Evolutionary conservation across 2,329 filamentous ascomycete genomes (phyloP).

Genomic region (Fonsecaea pedrosoi): DNA sequence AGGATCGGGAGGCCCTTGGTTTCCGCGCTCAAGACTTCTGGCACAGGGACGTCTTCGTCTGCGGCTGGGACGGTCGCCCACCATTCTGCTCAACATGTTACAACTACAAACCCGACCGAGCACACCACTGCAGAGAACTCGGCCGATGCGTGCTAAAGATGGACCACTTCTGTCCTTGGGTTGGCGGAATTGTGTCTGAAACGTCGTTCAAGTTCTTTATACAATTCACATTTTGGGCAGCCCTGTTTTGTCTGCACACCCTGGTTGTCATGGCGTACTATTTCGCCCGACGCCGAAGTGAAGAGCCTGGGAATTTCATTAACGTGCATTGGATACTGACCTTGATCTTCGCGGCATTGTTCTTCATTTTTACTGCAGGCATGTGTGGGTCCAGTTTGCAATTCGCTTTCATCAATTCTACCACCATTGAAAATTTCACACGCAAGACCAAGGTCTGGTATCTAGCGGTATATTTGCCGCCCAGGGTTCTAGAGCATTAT

Average conservation of each 20-base stretch:
- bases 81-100: constrained; percentile 84
- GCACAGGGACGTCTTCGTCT: constrained; percentile 79
- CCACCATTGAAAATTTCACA: constrained; percentile 80
- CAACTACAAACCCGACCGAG: constrained; percentile 86
- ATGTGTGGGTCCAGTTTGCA: constrained; percentile 78
- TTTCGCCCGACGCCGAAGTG: constrained; percentile 60
- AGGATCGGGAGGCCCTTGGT: constrained; percentile 39
- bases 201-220: constrained; percentile 89
- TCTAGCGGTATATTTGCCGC: constrained; percentile 75
- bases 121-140: constrained; percentile 84
- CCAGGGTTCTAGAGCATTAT: constrained; percentile 45
- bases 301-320: constrained; percentile 39
- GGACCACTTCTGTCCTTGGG: constrained; percentile 96
- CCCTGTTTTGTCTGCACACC: constrained; percentile 69
- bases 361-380: constrained; percentile 77
- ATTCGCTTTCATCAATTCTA: constrained; percentile 75
- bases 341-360: constrained; percentile 72
- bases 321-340: constrained; percentile 71
- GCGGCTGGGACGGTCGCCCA: constrained; percentile 81
- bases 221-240: constrained; percentile 80
- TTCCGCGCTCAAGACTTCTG: constrained; percentile 43
- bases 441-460: constrained; percentile 68
- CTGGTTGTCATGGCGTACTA: constrained; percentile 71
- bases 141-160: constrained; percentile 84
- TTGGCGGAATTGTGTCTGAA: constrained; percentile 90